Evolutionary conservation across 2,329 filamentous ascomycete genomes (phyloP), one percentile per base, ranked within the genome.

Genomic region (Microdochium bolleyi): DNA sequence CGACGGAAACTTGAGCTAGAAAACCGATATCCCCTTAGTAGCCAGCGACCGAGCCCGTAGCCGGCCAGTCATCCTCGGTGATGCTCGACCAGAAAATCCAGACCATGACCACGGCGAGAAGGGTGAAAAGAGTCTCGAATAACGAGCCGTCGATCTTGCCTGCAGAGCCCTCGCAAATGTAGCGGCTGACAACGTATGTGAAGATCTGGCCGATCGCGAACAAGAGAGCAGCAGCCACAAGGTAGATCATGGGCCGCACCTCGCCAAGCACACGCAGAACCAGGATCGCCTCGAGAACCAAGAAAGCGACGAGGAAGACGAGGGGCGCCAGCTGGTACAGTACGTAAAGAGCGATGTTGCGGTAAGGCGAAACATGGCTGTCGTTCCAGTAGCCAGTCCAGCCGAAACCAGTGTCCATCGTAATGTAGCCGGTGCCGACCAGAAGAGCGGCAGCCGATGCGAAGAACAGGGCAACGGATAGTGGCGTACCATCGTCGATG

Each of bases 1-100:
- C 51, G 61, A 64, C 57, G 54, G 51, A 61, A 52, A 52, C 53
- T 57, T 37, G 52, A 55, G 21, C 51, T 54, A 54, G 53, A 54
- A 52, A 50, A 25, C 14, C 27, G 9, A 19, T 38, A 10, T n/a
- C 44, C 44, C 56, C 64, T 51, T 73, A 69, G 58, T 79, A 79
- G 53, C 61, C 60, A 16, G 61, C 51, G 21, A 62, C 57, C 51
- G 70, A 66, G 52, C 68, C 67, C 10, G 68, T 70, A 32, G 76
- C 73, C 19, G 92, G 90, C 94, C 94, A 99, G 74, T 96, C 92
- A 64, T 99, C 94, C 72, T 99, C 94, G 16, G 94, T 99, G 63
- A 99, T 99, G 73, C 91, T 96, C 49, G 91, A 95, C 94, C 94
- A 99, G 77, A 99, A 99, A 53, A 89, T 70, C 92, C 94, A 99